Evolutionary conservation across 2,329 filamentous ascomycete genomes (phyloP).

Genomic region (Colletotrichum chlorophyti): DNA sequence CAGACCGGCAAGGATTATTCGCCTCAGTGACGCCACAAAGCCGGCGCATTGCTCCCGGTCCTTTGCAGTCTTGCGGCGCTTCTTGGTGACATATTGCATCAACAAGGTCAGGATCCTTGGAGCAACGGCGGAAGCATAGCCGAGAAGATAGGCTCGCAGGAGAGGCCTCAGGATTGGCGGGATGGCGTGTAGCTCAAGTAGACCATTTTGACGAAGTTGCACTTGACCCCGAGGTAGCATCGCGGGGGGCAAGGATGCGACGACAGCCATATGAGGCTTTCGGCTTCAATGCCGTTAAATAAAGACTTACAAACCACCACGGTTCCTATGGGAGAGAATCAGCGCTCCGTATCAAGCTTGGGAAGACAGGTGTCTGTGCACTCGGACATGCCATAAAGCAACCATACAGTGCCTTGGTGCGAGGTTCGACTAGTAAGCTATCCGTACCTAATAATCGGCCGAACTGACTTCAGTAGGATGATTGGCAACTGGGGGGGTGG

Average conservation of each 20-base stretch:
- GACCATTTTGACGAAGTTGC: conserved; percentile 22
- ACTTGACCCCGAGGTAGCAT: conserved; percentile 48
- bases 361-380: conserved; percentile 18
- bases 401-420: conserved; percentile 16
- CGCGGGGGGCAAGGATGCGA: conserved; percentile 40
- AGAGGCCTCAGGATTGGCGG: conserved; percentile 61
- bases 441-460: too few relatives aligned
- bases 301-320: too few relatives aligned
- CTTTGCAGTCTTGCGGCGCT: conserved; percentile 18
- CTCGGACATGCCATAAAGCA: conserved; percentile 8
- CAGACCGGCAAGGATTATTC: conserved; percentile 57
- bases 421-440: background rate
- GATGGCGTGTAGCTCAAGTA: conserved; percentile 39
- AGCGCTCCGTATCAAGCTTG: conserved; percentile 13
- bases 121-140: conserved; percentile 65
- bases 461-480: conserved; percentile 10
- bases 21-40: conserved; percentile 41
- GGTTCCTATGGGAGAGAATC: conserved; percentile 16
- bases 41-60: conserved; percentile 32
- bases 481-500: conserved; percentile 2
- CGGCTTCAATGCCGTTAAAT: conserved; percentile 16
- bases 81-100: conserved; percentile 54
- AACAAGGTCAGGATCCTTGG: conserved; percentile 63
- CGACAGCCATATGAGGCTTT: conserved; percentile 19
- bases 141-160: conserved; percentile 65